Evolutionary conservation across 140 eudicot species (phyloP).

Genomic region (Artemisia princeps): DNA sequence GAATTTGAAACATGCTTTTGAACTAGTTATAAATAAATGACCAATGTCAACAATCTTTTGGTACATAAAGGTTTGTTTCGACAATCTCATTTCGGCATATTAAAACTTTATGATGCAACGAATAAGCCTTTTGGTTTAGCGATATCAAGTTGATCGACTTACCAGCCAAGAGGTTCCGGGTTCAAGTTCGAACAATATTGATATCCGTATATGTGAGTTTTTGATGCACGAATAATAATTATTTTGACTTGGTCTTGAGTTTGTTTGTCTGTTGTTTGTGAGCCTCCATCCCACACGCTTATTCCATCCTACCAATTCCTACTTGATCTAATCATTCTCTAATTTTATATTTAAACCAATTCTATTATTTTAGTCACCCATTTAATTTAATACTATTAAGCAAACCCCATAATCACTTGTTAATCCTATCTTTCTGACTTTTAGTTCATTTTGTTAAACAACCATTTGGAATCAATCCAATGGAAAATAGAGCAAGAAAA

Average conservation of each 20-base stretch:
- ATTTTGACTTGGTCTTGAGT: constrained; percentile 35
- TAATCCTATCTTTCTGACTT: constrained; percentile 26
- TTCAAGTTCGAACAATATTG: too few relatives aligned
- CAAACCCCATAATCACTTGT: constrained; percentile 21
- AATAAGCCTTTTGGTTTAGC: too few relatives aligned
- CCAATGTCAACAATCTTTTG: too few relatives aligned
- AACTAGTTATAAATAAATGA: too few relatives aligned
- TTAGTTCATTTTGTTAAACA: constrained; percentile 21
- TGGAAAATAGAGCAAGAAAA: constrained; percentile 55
- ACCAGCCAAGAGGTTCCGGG: too few relatives aligned
- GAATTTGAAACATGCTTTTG: too few relatives aligned
- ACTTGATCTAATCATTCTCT: constrained; percentile 34
- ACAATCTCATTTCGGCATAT: too few relatives aligned
- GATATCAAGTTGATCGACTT: too few relatives aligned
- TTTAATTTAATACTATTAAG: constrained; percentile 20
- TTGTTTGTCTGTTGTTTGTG: constrained; percentile 28
- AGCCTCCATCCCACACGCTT: constrained; percentile 34
- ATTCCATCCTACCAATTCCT: constrained; percentile 30
- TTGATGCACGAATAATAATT: constrained; percentile 17
- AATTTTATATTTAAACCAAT: constrained; percentile 15
- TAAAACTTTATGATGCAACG: too few relatives aligned
- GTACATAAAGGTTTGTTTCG: too few relatives aligned
- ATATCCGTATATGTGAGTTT: too few relatives aligned
- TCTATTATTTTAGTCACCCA: constrained; percentile 23
- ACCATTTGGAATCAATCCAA: constrained; percentile 22